Conservation (phyloP, 2,329 filamentous ascomycete species). For the Hansfordia pulvinata region DNA sequence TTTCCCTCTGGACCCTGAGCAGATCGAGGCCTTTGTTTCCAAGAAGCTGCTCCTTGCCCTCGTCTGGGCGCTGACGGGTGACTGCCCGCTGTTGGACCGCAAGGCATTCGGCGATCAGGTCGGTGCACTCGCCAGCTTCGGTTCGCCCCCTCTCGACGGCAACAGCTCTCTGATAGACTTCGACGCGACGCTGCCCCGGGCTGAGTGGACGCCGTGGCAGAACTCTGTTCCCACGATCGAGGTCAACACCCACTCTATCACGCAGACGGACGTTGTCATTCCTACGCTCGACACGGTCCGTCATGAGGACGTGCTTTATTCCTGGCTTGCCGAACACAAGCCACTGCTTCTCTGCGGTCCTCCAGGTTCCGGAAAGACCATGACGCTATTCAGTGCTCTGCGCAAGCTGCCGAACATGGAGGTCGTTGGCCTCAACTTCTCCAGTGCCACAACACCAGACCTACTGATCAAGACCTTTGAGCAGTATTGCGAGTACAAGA, state of each 20-base stretch:
- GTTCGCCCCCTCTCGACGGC: slow-evolving; percentile 67
- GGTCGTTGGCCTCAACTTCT: slow-evolving; percentile 97
- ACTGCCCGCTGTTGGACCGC: slow-evolving; percentile 78
- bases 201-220: slow-evolving; percentile 88
- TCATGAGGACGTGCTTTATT: slow-evolving; percentile 98
- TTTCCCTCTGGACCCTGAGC: slow-evolving; percentile 81
- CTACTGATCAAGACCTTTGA: slow-evolving; percentile 98
- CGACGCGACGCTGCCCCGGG: slow-evolving; percentile 74
- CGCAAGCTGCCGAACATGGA: slow-evolving; percentile 98
- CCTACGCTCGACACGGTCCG: slow-evolving; percentile 94
- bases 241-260: slow-evolving; percentile 96
- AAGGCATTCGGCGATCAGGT: slow-evolving; percentile 82
- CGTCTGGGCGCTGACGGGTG: slow-evolving; percentile 92
- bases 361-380: slow-evolving; percentile 97
- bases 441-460: slow-evolving; percentile 94
- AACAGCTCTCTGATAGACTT: slow-evolving; percentile 87
- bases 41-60: slow-evolving; percentile 90
- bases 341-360: slow-evolving; percentile 91
- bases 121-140: slow-evolving; percentile 70
- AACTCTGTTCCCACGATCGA: slow-evolving; percentile 88
- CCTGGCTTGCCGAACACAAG: slow-evolving; percentile 98
- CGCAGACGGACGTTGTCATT: slow-evolving; percentile 96
- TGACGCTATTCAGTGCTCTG: slow-evolving; percentile 96
- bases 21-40: slow-evolving; percentile 76
- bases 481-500: slow-evolving; percentile 99